Percentiles rank a stretch among this genome's conserved stretches.
Conservation (phyloP, 2,329 filamentous ascomycete genomes). For the Raffaelea ambrosiae region DNA sequence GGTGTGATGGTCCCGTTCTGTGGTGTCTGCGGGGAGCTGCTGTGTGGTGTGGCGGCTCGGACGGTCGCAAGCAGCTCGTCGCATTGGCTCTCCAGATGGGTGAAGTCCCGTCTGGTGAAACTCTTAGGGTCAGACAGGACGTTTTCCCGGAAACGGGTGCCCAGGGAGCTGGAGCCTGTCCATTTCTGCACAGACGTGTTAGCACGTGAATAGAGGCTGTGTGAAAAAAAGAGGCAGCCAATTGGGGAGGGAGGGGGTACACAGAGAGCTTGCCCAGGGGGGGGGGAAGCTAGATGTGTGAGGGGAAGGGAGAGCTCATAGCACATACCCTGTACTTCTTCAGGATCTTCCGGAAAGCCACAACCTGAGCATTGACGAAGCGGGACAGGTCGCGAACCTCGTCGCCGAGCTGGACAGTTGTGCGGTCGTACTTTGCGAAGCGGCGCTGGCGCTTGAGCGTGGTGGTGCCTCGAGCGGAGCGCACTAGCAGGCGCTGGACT, state of each 20-base stretch:
- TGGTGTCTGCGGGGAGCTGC: slow-evolving; percentile 21
- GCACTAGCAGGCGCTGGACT: slow-evolving; percentile 37
- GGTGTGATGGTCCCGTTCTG: slow-evolving; percentile 8
- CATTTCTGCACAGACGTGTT: slow-evolving; percentile 50
- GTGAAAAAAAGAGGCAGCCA: no score
- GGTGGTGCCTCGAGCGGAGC: slow-evolving; percentile 22
- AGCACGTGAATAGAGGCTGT: no score
- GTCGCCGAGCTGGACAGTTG: slow-evolving; percentile 52
- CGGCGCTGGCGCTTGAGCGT: slow-evolving; percentile 40
- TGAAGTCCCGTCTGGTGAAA: slow-evolving; percentile 61
- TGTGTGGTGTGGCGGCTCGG: slow-evolving; percentile 32
- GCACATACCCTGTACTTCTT: slow-evolving; percentile 63
- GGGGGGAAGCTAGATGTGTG: no score
- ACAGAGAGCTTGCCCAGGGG: no score
- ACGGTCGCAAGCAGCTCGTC: slow-evolving; percentile 40
- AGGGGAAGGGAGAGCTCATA: slow-evolving; percentile 3
- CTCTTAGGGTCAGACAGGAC: slow-evolving; percentile 59
- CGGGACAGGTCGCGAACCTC: slow-evolving; percentile 63
- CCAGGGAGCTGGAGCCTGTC: slow-evolving; percentile 63
- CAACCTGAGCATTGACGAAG: slow-evolving; percentile 65
- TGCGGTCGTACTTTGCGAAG: slow-evolving; percentile 44
- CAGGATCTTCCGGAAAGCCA: slow-evolving; percentile 72
- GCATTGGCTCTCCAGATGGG: slow-evolving; percentile 39
- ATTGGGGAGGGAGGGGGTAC: not conserved
- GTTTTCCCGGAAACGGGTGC: slow-evolving; percentile 56